Evolutionary conservation across 768 basidiomycete genomes (phyloP), one percentile per base, ranked within the genome.

Genomic region (Boletus tomentosulus): DNA sequence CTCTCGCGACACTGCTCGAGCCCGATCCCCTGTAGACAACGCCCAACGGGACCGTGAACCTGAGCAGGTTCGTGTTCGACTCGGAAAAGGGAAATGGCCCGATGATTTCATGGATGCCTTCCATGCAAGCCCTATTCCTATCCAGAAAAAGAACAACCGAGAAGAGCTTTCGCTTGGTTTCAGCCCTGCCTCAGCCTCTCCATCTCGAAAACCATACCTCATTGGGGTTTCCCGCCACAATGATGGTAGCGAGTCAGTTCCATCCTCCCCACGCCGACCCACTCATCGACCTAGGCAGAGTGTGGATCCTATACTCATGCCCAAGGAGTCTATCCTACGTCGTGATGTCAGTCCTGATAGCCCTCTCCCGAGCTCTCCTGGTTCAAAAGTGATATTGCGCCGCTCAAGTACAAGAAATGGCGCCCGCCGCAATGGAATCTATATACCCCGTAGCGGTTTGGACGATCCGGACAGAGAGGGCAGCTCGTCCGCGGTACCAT

Each of bases 81-180:
- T 89, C 33, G 82, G 83, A 33, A 87, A 89, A 66, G 88, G 86
- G 54, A 89, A 86, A 68, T 90, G 87, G 87, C 87, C 89, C 0
- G 87, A 89, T 69, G 88, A 89, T 67, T 87, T 89, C 65, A 66
- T 90, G 51, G 82, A 83, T 58, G 82, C 74, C 28, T 80, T 87
- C 56, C 74, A 76, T 50, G 57, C 56, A 39, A 58, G 48, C 51
- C 66, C 67, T 46, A 69, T 70, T 52, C 67, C 73, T 61, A 52
- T 66, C 50, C 58, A 53, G 35, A 46, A 55, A 22, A 52, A 50
- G 48, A 24, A 35, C 16, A 63, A 65, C 56, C 63, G 62, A 54
- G 57, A 56, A 35, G 65, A 66, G 43, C 59, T 57, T 25, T 54
- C 54, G 33, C 38, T 51, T 45, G 34, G 58, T 58, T 30, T 63